These are phyloP conservation scores for Sambucus nigra DNA, from an alignment of 129 eudicot species.

Conservation along the genomic window DNA sequence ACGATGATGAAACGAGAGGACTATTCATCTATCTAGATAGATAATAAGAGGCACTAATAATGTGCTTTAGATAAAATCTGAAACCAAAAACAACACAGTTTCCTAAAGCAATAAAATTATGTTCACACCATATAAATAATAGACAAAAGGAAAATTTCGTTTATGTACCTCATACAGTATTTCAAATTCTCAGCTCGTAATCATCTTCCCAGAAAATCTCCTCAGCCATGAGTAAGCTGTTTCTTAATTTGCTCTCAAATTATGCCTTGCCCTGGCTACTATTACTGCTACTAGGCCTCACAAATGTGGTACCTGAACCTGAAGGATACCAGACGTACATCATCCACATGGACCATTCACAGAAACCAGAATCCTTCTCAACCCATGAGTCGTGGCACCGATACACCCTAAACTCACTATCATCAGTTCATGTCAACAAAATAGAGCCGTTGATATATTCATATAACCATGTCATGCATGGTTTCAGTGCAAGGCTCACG, in stretches of 20 bases:
- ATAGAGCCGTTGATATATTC: constrained; percentile 20
- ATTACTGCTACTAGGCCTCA: constrained; percentile 9
- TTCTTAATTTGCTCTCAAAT: not conserved
- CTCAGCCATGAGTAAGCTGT: constrained; percentile 7
- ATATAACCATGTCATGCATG: constrained; percentile 28
- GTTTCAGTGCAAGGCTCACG: constrained; percentile 32
- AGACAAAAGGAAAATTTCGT: no score
- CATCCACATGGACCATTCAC: constrained; percentile 36
- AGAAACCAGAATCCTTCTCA: constrained; percentile 23
- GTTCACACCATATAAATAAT: no score
- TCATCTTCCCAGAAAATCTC: not conserved
- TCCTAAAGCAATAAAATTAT: no score
- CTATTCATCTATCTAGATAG: no score
- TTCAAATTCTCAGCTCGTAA: no score
- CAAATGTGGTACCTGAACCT: not conserved
- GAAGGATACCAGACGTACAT: constrained; percentile 23
- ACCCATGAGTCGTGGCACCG: constrained; percentile 29
- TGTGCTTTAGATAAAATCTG: no score
- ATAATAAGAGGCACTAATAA: no score
- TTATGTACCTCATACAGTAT: no score
- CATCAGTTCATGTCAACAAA: constrained; percentile 4
- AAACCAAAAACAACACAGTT: no score
- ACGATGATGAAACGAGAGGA: no score
- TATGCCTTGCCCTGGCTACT: not conserved
- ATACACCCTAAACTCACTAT: constrained; percentile 13